Percentiles rank a stretch among this genome's conserved stretches.
Conservation (phyloP, 1,139 yeast genomes). For the Maudiozyma humilis region DNA sequence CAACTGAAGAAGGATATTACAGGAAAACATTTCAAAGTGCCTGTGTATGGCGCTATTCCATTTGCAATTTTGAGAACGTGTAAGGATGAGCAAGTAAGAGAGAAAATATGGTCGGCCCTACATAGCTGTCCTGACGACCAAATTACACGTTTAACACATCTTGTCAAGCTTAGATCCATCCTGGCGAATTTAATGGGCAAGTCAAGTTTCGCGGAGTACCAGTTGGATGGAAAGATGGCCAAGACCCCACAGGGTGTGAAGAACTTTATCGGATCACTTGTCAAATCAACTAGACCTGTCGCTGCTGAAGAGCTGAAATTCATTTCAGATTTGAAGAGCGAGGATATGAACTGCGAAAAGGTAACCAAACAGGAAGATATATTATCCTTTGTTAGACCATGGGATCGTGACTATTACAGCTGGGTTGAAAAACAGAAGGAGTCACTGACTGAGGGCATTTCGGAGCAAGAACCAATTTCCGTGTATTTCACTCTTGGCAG, state of each 20-base stretch:
- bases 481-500: conserved; percentile 78
- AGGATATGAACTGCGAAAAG: conserved; percentile 19
- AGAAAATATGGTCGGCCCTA: conserved; percentile 64
- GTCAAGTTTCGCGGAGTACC: conserved; percentile 67
- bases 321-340: conserved; percentile 36
- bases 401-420: conserved; percentile 82
- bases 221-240: conserved; percentile 86
- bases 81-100: conserved; percentile 49
- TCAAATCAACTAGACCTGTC: conserved; percentile 42
- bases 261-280: conserved; percentile 56
- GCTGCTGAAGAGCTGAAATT: conserved; percentile 53
- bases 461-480: conserved; percentile 34
- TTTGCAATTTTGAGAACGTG: conserved; percentile 57
- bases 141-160: conserved; percentile 46
- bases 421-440: conserved; percentile 17
- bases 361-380: conserved; percentile 33
- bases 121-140: conserved; percentile 54
- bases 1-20: conserved; percentile 28
- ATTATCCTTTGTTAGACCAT: conserved; percentile 53
- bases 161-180: conserved; percentile 59
- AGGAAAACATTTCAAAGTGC: conserved; percentile 41
- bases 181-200: conserved; percentile 72
- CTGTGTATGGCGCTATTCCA: conserved; percentile 63
- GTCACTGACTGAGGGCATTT: not conserved
- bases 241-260: conserved; percentile 67